These are phyloP conservation scores for Quillaja saponaria DNA, from an alignment of 306 rosid genomes.

Conservation along the genomic window DNA sequence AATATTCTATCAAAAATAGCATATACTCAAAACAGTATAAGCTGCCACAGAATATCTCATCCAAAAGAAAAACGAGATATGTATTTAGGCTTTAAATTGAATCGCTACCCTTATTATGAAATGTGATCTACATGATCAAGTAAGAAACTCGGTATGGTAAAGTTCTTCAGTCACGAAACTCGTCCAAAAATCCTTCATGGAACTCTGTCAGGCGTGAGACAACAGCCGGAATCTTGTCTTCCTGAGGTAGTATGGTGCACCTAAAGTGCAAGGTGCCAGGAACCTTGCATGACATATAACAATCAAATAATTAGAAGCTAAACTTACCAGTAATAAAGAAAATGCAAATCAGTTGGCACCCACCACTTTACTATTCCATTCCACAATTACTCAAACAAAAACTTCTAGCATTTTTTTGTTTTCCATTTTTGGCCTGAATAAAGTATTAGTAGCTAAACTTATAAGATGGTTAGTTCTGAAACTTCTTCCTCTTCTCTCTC, in stretches of 20 bases:
- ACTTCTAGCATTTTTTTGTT: too few relatives aligned
- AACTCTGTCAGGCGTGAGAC: constrained; percentile 77
- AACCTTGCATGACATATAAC: constrained; percentile 50
- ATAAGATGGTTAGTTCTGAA: too few relatives aligned
- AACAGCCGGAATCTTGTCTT: constrained; percentile 92
- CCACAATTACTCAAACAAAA: too few relatives aligned
- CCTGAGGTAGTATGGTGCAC: constrained; percentile 90
- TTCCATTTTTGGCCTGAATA: too few relatives aligned
- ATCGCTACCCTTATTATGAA: constrained; percentile 27
- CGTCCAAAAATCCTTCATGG: constrained; percentile 70
- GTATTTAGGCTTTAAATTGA: constrained; percentile 7
- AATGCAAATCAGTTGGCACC: too few relatives aligned
- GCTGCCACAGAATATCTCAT: constrained; percentile 23
- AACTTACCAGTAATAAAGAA: neutral
- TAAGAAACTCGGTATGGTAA: neutral
- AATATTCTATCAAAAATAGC: constrained; percentile 6
- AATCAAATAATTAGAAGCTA: neutral
- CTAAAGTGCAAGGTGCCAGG: constrained; percentile 98
- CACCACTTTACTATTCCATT: too few relatives aligned
- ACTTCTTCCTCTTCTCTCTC: too few relatives aligned
- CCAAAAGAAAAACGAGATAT: constrained; percentile 18
- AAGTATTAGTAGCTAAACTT: too few relatives aligned
- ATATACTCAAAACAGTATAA: constrained; percentile 24
- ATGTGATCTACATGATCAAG: neutral
- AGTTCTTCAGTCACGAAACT: constrained; percentile 56